A percentile compares a stretch with the other conserved stretches of the same genome.
Conservation (phyloP, 352 stramenopile species). For the Phytophthora boehmeriae region DNA sequence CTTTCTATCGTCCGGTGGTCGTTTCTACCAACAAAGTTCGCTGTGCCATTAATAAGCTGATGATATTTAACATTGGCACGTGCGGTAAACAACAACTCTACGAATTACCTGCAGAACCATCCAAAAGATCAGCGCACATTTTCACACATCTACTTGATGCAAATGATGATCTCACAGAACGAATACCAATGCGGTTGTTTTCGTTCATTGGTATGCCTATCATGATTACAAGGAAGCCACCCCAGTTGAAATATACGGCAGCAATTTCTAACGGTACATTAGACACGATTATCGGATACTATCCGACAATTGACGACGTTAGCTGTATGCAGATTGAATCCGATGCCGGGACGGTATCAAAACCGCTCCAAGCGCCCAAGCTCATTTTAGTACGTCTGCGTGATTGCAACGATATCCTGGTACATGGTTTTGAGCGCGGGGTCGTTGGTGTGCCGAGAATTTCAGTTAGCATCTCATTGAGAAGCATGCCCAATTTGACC, state of each 20-base stretch:
- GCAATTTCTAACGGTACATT: constrained; percentile 9
- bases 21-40: constrained; percentile 11
- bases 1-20: constrained; percentile 12
- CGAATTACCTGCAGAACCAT: background rate
- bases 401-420: background rate
- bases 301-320: background rate
- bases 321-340: background rate
- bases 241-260: background rate
- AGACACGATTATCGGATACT: constrained; percentile 1
- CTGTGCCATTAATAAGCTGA: constrained; percentile 3
- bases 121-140: background rate
- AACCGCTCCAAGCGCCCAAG: background rate
- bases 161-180: constrained; percentile 6
- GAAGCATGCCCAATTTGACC: background rate
- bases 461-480: background rate
- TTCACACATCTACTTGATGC: background rate
- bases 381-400: constrained; percentile 1
- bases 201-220: constrained; percentile 13
- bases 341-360: background rate
- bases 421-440: background rate
- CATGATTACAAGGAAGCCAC: constrained; percentile 5
- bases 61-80: background rate
- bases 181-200: constrained; percentile 3
- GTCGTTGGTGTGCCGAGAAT: background rate
- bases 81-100: background rate